Conservation (phyloP, 2,329 filamentous ascomycete species). For the Stagonosporopsis chrysanthemi region DNA sequence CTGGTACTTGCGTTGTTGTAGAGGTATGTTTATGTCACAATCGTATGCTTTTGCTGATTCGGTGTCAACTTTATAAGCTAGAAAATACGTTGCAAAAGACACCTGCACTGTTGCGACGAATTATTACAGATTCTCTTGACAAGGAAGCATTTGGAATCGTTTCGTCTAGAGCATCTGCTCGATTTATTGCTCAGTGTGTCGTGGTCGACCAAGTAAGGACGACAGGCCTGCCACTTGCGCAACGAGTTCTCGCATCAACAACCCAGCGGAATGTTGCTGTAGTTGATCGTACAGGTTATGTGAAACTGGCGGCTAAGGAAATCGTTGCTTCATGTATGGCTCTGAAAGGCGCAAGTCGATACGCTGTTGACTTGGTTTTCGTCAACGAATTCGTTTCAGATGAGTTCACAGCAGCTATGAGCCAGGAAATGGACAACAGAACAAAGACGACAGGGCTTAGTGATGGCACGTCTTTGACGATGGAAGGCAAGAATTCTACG, state of each 20-base stretch:
- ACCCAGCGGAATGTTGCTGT: background rate
- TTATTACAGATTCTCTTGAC: background rate
- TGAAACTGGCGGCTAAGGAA: background rate
- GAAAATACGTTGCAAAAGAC: background rate
- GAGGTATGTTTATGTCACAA: background rate
- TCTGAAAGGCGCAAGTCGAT: background rate
- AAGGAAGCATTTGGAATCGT: background rate
- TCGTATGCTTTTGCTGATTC: background rate
- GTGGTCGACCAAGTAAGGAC: background rate
- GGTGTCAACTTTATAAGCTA: background rate
- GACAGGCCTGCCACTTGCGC: background rate
- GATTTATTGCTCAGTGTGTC: background rate
- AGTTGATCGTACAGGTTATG: background rate
- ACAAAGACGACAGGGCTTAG: background rate
- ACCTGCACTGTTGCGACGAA: background rate
- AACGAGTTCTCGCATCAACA: background rate
- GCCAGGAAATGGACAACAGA: background rate
- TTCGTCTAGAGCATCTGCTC: background rate
- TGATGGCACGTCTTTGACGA: background rate
- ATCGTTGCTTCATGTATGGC: background rate
- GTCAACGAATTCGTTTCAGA: background rate
- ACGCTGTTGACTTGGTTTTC: background rate
- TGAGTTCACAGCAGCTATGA: background rate
- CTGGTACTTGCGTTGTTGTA: background rate
- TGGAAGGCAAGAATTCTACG: background rate